Evolutionary conservation across 2,329 filamentous ascomycete species (phyloP).

Genomic region (Ilyonectria mors-panacis): DNA sequence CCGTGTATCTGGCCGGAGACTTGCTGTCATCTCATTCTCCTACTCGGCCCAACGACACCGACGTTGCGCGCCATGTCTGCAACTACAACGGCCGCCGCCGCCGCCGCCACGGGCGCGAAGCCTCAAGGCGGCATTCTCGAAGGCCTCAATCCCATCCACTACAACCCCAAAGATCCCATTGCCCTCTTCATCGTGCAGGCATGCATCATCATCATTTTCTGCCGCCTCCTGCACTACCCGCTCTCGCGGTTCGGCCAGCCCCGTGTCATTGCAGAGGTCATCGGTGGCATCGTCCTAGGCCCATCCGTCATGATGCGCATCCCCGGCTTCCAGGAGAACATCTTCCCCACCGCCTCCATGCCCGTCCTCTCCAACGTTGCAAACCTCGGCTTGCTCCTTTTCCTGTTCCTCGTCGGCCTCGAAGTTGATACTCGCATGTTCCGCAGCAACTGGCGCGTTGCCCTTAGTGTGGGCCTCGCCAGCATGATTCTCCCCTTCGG

Average conservation of each 20-base stretch:
- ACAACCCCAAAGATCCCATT: constrained; percentile 80
- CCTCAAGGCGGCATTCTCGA: constrained; percentile 77
- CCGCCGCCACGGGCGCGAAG: constrained; percentile 52
- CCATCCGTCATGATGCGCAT: constrained; percentile 92
- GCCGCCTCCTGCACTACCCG: constrained; percentile 76
- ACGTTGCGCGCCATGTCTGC: constrained; percentile 36
- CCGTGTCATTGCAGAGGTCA: constrained; percentile 86
- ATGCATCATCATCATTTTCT: constrained; percentile 64
- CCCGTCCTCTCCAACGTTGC: constrained; percentile 83
- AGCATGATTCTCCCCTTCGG: constrained; percentile 90
- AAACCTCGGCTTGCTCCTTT: constrained; percentile 86
- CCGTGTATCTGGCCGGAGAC: neutral
- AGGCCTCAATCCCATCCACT: constrained; percentile 76
- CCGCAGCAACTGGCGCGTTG: constrained; percentile 84
- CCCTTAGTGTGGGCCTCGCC: constrained; percentile 81
- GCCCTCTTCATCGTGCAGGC: constrained; percentile 57
- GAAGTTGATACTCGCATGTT: constrained; percentile 88
- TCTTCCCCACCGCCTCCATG: constrained; percentile 84
- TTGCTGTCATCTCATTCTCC: neutral
- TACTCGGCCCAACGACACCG: neutral
- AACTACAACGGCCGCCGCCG: constrained; percentile 47
- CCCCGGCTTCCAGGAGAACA: constrained; percentile 80
- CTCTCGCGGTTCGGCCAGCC: constrained; percentile 84
- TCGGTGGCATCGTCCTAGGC: constrained; percentile 87
- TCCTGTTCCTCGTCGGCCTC: constrained; percentile 89